Evolutionary conservation across 2,329 filamentous ascomycete species (phyloP).

Genomic region (Davidsoniella virescens): DNA sequence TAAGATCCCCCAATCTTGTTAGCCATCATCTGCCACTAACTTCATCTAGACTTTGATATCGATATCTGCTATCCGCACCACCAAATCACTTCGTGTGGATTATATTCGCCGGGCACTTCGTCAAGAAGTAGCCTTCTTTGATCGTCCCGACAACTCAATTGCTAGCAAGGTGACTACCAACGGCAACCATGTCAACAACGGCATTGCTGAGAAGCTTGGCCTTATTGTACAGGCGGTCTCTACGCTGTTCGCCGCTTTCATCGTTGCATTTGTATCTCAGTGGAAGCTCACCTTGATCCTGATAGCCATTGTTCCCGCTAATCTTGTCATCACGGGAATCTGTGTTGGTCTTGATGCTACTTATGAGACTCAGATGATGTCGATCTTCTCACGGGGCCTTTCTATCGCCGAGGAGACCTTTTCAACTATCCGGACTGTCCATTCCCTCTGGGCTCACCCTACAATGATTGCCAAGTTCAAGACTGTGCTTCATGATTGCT

Average conservation of each 20-base stretch:
- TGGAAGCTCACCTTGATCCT: slow-evolving; percentile 29
- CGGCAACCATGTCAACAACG: slow-evolving; percentile 28
- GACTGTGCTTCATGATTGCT: slow-evolving; percentile 25
- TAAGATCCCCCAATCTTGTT: slow-evolving; percentile 17
- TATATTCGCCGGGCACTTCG: slow-evolving; percentile 25
- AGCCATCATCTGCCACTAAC: neutral
- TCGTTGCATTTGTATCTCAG: slow-evolving; percentile 25
- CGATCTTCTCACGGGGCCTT: slow-evolving; percentile 26
- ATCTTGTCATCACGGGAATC: slow-evolving; percentile 24
- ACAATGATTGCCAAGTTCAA: slow-evolving; percentile 27
- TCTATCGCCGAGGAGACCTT: slow-evolving; percentile 33
- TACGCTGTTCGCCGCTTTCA: slow-evolving; percentile 24
- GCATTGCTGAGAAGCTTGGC: slow-evolving; percentile 30
- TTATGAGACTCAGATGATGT: slow-evolving; percentile 28
- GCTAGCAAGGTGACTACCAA: slow-evolving; percentile 32
- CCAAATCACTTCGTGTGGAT: slow-evolving; percentile 22
- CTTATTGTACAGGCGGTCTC: slow-evolving; percentile 25
- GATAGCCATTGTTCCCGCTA: slow-evolving; percentile 29
- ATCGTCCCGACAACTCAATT: slow-evolving; percentile 28
- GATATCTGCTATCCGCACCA: slow-evolving; percentile 23
- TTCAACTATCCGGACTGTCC: slow-evolving; percentile 30
- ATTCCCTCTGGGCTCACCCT: slow-evolving; percentile 33
- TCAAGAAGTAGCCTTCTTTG: slow-evolving; percentile 41
- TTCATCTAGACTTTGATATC: slow-evolving; percentile 21
- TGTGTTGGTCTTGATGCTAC: slow-evolving; percentile 25